phyloP scores from a whole-genome alignment of 495 filamentous ascomycete genomes.

The Penicillium maclennaniae region DNA sequence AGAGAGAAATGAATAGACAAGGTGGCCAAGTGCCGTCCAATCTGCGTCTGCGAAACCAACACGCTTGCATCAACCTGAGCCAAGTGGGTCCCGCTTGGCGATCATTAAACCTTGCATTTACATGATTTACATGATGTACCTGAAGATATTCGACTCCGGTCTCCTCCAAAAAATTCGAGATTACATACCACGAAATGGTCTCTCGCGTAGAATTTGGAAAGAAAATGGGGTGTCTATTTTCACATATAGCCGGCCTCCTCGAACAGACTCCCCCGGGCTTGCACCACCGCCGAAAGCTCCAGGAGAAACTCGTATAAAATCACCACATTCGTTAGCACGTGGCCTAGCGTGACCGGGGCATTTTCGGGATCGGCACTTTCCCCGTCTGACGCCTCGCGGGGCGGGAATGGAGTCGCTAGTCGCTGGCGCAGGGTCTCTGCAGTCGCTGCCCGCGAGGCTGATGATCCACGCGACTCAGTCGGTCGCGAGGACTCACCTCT shows the following conservation, averaged over 20 bases:
- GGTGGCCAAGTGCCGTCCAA: slow-evolving; percentile 10
- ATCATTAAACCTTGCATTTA: background rate
- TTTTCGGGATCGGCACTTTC: slow-evolving; percentile 28
- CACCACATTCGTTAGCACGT: slow-evolving; percentile 71
- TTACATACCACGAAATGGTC: no score
- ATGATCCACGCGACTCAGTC: slow-evolving; percentile 29
- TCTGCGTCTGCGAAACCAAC: slow-evolving; percentile 19
- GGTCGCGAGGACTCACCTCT: slow-evolving; percentile 23
- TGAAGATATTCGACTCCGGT: no score
- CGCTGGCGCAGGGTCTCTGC: slow-evolving; percentile 38
- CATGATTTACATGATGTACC: no score
- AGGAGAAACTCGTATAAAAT: slow-evolving; percentile 74
- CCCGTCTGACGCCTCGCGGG: slow-evolving; percentile 8
- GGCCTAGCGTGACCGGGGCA: slow-evolving; percentile 62
- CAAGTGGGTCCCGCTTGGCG: background rate
- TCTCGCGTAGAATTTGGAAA: no score
- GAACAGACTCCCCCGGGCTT: slow-evolving; percentile 81
- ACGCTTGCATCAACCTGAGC: background rate
- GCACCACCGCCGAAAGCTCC: slow-evolving; percentile 81
- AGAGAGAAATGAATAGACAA: background rate
- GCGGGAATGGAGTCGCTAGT: slow-evolving; percentile 36
- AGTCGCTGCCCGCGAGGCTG: slow-evolving; percentile 22
- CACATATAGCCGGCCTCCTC: slow-evolving; percentile 65
- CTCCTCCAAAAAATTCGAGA: no score
- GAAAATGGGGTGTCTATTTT: background rate